Evolutionary conservation across 371 early-diverging fungal genomes (phyloP).

Genomic region (Lichtheimia hyalospora): DNA sequence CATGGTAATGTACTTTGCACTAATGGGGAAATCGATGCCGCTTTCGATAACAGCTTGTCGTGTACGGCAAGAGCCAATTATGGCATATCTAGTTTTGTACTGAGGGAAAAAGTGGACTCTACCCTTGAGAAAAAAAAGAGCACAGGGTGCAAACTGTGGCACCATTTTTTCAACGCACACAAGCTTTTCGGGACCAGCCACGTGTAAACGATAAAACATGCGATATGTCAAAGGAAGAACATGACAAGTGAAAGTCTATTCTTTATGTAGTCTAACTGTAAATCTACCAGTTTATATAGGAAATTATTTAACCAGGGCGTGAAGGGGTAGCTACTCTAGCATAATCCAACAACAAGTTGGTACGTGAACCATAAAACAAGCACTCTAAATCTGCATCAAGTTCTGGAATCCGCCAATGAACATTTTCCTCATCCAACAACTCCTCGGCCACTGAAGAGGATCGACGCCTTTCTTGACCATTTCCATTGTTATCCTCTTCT

Average conservation of each 20-base stretch:
- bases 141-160: not conserved
- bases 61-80: too few species aligned
- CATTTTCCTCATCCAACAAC: slow-evolving; percentile 39
- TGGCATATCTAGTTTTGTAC: too few species aligned
- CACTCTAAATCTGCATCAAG: slow-evolving; percentile 64
- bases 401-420: slow-evolving; percentile 60
- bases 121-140: not conserved
- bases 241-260: not conserved
- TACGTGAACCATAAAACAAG: slow-evolving; percentile 64
- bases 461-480: slow-evolving; percentile 7
- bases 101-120: too few species aligned
- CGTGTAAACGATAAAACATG: not conserved
- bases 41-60: too few species aligned
- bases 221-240: not conserved
- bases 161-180: not conserved
- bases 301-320: slow-evolving; percentile 40
- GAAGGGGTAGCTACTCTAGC: slow-evolving; percentile 68
- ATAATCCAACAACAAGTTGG: slow-evolving; percentile 69
- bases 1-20: not conserved
- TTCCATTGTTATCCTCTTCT: not conserved
- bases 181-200: not conserved
- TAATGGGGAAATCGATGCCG: not conserved
- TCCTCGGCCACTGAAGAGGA: slow-evolving; percentile 17
- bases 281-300: not conserved
- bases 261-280: not conserved